A percentile compares a stretch with the other conserved stretches of the same genome.
These are phyloP conservation scores for Botryosphaeria dothidea DNA, from an alignment of 2,329 filamentous ascomycete genomes.

Conservation along the genomic window DNA sequence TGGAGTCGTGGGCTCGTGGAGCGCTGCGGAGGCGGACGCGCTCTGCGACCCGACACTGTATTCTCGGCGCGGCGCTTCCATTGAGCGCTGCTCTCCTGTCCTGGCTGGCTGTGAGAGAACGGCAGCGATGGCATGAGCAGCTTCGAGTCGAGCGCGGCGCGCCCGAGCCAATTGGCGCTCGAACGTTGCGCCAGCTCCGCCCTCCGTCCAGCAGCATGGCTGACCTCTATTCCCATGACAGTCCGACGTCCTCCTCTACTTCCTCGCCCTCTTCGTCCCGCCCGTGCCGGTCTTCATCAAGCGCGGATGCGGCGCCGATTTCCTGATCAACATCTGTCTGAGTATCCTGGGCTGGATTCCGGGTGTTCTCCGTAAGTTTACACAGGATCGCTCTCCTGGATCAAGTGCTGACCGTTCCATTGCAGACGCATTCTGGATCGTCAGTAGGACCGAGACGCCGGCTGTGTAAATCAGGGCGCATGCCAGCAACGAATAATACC, in stretches of 20 bases:
- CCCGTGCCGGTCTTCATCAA: slow-evolving; percentile 43
- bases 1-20: neutral
- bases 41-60: neutral
- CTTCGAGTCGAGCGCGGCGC: too few species aligned
- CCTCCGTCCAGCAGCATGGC: too few species aligned
- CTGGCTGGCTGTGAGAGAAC: too few species aligned
- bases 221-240: slow-evolving; percentile 1
- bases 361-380: slow-evolving; percentile 26
- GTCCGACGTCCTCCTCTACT: slow-evolving; percentile 32
- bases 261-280: slow-evolving; percentile 37
- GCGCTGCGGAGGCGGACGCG: neutral
- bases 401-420: neutral
- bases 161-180: too few species aligned
- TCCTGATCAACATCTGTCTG: slow-evolving; percentile 44
- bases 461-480: neutral
- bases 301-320: slow-evolving; percentile 40
- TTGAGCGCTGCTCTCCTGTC: too few species aligned
- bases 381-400: too few species aligned
- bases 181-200: too few species aligned
- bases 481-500: too few species aligned
- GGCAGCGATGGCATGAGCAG: too few species aligned
- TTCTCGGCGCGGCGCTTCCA: too few species aligned
- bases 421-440: slow-evolving; percentile 29
- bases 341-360: slow-evolving; percentile 38
- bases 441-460: slow-evolving; percentile 22